Evolutionary conservation across 2,329 filamentous ascomycete genomes (phyloP), one percentile per base, ranked within the genome.

Genomic region (Hypomyces rosellus): DNA sequence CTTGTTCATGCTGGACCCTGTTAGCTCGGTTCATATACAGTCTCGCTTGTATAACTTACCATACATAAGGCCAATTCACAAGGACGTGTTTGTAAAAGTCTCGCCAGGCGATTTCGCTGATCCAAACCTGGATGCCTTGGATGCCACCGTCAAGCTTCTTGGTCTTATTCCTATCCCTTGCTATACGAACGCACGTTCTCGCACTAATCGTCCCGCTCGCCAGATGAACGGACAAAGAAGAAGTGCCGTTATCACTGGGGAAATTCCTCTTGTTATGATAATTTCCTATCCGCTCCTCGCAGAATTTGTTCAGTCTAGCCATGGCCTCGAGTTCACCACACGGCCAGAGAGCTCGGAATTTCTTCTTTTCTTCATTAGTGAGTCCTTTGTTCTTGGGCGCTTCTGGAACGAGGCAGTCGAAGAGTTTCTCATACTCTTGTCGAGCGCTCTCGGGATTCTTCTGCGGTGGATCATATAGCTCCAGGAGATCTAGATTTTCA

Each of bases 41-140:
- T 25, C 13, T n/a, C 18, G 5, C 2, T 30, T n/a, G 9, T 13
- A 48, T 14, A 16, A 65, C 76, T 62, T 68, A 83, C 82, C 84
- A 89, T 6, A 90, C 74, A 59, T 90, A 91, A 0, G 91, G 91
- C 88, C 89, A 95, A 53, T 91, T 73, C 1, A 84, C 87, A 5
- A 96, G 70, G 3, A 96, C 87, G 63, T 93, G 88, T 61, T 85
- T 89, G 70, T 95, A 95, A 61, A 95, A 95, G 61, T 95, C 89
- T 13, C 89, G 75, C 89, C 89, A 93, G 0, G 88, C 89, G 3
- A 95, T 76, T 65, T 95, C 89, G 48, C 84, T 84, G 55, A 93
- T 89, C 88, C 88, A 95, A 0, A 75, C 74, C 46, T 78, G 73
- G 50, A 88, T 84, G 0, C 87, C 88, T 14, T 79, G 68, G 16